These are phyloP conservation scores for Clonostachys rosea DNA, from an alignment of 2,329 filamentous ascomycete species.

Conservation along the genomic window DNA sequence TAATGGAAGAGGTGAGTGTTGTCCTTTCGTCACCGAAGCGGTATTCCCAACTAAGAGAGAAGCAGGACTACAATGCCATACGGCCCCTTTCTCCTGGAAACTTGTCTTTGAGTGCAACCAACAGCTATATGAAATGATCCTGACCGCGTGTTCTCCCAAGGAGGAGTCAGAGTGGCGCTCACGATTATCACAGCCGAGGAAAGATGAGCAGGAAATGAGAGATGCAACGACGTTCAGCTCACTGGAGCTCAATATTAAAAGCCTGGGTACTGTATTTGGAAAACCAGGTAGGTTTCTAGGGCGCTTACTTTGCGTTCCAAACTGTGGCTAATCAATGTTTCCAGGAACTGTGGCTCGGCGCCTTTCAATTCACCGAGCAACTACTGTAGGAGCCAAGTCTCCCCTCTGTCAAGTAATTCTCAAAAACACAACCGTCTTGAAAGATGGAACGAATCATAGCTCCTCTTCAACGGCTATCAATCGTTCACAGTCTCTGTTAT, in stretches of 20 bases:
- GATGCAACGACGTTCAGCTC: constrained; percentile 52
- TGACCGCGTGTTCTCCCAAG: constrained; percentile 77
- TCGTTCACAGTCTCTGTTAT: constrained; percentile 75
- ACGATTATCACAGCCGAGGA: constrained; percentile 50
- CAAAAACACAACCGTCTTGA: constrained; percentile 73
- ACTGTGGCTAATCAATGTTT: background rate
- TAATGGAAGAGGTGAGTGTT: constrained; percentile 63
- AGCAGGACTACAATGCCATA: constrained; percentile 79
- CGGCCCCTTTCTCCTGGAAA: constrained; percentile 88
- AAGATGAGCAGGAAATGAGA: constrained; percentile 40
- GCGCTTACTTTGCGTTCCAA: too few species aligned
- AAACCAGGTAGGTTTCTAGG: constrained; percentile 48
- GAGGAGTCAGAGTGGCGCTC: constrained; percentile 80
- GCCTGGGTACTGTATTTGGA: constrained; percentile 71
- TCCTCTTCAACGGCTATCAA: constrained; percentile 53
- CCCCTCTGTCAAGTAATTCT: constrained; percentile 74
- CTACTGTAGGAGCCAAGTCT: constrained; percentile 66
- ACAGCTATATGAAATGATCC: constrained; percentile 76
- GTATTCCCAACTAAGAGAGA: constrained; percentile 5
- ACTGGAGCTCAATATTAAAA: constrained; percentile 66
- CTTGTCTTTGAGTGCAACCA: constrained; percentile 74
- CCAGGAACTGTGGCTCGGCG: constrained; percentile 58
- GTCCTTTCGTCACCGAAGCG: background rate
- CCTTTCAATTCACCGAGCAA: constrained; percentile 75
- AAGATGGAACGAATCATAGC: constrained; percentile 39